Evolutionary conservation across 371 early-diverging fungal genomes (phyloP), one percentile per base, ranked within the genome.

Genomic region (Zancudomyces culisetae): DNA sequence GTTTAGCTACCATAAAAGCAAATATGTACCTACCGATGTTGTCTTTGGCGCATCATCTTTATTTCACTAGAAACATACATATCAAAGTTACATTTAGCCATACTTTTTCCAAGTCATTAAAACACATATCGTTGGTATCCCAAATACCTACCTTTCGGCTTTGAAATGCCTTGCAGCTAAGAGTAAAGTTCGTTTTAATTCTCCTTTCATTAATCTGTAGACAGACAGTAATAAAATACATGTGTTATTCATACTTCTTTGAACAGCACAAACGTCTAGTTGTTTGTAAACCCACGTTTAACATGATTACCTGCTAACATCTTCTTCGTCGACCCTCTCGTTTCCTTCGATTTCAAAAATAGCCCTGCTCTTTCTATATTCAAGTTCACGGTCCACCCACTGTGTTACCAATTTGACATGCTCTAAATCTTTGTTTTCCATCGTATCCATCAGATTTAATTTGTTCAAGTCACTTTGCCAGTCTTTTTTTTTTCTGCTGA

Each of bases 381-480:
- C 69, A 12, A 66, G 62, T 43, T 68, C 67, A n/a, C 59, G 20
- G 3, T 56, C 61, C 12, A 66, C 63, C 67, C 67, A 66, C 21
- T 50, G 42, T 8, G 61, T 55, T 24, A 66, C 51, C n/a, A 45
- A 50, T 42, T 45, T 45, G 21, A 63, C 61, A 3, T 29, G 27
- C 24, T 62, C 57, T 12, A 50, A 24, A 41, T 63, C 66, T 51
- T 51, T 51, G 6, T 20, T 12, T 0, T 30, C 27, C 19, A n/a
- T 39, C 15, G 10, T 51, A 1, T 27, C 28, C 8, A 22, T 20
- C 10, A 27, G 22, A 53, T 62, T 64, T 51, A 15, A 3, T n/a
- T 22, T 6, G 20, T 6, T 12, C n/a, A 20, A 20, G 15, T 43
- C 20, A 54, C 0, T 52, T 41, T 18, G 21, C 12, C 2, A 20